Percentiles rank a stretch among this genome's conserved stretches.
Conservation (phyloP, 1,284 basidiomycete genomes). For the Trametes versicolor region DNA sequence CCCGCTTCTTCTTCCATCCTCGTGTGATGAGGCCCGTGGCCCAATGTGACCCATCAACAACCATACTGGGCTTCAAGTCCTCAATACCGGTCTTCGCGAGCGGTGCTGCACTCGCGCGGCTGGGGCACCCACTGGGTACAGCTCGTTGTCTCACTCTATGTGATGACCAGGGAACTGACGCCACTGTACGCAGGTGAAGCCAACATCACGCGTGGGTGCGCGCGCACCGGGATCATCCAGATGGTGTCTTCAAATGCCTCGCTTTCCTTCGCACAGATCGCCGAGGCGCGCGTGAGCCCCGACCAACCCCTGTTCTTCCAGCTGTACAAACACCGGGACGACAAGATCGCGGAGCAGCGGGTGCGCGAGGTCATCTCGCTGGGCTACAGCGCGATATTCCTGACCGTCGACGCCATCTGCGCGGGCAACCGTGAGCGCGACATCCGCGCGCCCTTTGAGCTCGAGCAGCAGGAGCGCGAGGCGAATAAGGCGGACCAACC, state of each 20-base stretch:
- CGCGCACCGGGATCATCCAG: constrained; percentile 81
- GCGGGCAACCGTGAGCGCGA: constrained; percentile 90
- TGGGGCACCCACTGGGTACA: constrained; percentile 84
- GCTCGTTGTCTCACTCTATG: not conserved
- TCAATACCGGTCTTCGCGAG: constrained; percentile 87
- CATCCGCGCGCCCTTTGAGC: constrained; percentile 67
- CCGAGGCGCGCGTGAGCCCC: constrained; percentile 60
- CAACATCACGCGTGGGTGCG: constrained; percentile 84
- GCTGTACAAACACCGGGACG: constrained; percentile 86
- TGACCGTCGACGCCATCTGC: constrained; percentile 92
- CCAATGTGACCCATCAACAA: constrained; percentile 77
- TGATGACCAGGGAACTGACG: not conserved
- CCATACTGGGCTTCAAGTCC: constrained; percentile 79
- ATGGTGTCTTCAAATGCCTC: constrained; percentile 93
- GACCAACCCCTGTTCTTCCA: constrained; percentile 86
- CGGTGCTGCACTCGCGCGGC: constrained; percentile 88
- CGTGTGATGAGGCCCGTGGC: constrained; percentile 81
- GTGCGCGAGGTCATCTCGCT: constrained; percentile 76
- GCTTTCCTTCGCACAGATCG: constrained; percentile 78
- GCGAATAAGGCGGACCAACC: constrained; percentile 41
- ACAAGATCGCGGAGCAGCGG: constrained; percentile 74
- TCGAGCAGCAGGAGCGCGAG: constrained; percentile 67
- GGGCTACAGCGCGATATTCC: constrained; percentile 87
- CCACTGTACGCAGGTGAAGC: constrained; percentile 69
- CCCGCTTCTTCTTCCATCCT: constrained; percentile 84